These are phyloP conservation scores for Fusarium euwallaceae DNA, from an alignment of 2,329 filamentous ascomycete species.

Conservation along the genomic window DNA sequence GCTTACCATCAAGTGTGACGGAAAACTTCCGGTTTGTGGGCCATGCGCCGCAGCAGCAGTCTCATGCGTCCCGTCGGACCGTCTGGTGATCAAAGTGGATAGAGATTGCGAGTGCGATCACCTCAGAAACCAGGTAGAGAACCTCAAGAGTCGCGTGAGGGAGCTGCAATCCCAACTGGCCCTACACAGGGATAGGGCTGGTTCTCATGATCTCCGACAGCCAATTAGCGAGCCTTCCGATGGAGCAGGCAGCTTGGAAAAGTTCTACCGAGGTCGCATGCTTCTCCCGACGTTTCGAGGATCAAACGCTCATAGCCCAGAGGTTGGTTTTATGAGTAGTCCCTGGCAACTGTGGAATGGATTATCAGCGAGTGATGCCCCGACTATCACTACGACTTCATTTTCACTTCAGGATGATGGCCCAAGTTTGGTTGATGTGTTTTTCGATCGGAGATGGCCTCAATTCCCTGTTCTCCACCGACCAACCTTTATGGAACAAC, in stretches of 20 bases:
- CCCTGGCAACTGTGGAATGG: conserved; percentile 43
- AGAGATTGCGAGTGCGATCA: conserved; percentile 39
- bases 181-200: background rate
- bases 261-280: conserved; percentile 35
- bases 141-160: conserved; percentile 27
- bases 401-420: conserved; percentile 35
- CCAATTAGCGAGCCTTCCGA: conserved; percentile 2
- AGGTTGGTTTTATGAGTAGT: conserved; percentile 37
- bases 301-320: conserved; percentile 11
- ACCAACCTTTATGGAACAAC: conserved; percentile 39
- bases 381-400: conserved; percentile 3
- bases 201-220: conserved; percentile 3
- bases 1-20: conserved; percentile 34
- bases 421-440: conserved; percentile 28
- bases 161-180: conserved; percentile 31
- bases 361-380: conserved; percentile 29
- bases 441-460: conserved; percentile 41
- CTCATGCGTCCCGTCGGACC: conserved; percentile 40
- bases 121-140: conserved; percentile 33
- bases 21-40: conserved; percentile 38
- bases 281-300: conserved; percentile 39
- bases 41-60: conserved; percentile 31
- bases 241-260: conserved; percentile 27
- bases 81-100: conserved; percentile 35
- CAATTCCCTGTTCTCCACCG: conserved; percentile 40